These are phyloP conservation scores for Eucalyptus marginata DNA, from an alignment of 345 rosid species.

Conservation along the genomic window DNA sequence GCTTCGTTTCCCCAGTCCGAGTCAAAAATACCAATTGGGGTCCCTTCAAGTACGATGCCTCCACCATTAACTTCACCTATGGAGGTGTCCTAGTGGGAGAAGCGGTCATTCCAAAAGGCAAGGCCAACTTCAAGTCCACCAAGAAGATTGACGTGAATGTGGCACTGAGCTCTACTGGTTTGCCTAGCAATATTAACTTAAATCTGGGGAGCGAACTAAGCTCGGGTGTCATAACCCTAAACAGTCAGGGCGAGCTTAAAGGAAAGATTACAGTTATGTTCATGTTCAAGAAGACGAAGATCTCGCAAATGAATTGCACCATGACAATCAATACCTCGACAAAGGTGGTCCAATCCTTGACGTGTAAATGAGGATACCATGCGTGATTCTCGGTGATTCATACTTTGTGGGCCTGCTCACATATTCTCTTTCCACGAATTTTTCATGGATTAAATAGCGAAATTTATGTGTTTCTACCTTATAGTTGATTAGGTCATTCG, in stretches of 20 bases:
- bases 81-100: not conserved
- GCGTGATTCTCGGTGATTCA: not conserved
- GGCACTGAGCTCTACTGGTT: not conserved
- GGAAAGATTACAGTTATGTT: not conserved
- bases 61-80: not conserved
- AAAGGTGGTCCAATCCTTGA: not conserved
- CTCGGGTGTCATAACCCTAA: not conserved
- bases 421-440: not conserved
- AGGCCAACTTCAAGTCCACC: not conserved
- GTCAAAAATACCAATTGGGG: slow-evolving; percentile 7
- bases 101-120: not conserved
- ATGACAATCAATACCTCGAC: not conserved
- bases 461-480: not conserved
- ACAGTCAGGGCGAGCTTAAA: not conserved
- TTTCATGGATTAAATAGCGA: not conserved
- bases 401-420: not conserved
- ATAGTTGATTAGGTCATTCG: not conserved
- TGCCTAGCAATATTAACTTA: not conserved
- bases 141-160: not conserved
- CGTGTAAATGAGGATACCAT: not conserved
- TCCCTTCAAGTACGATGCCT: not conserved
- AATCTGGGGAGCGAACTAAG: not conserved
- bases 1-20: not conserved
- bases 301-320: not conserved
- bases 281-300: not conserved